Conservation (phyloP, 441 rosid genomes). For the Croton setiger region DNA sequence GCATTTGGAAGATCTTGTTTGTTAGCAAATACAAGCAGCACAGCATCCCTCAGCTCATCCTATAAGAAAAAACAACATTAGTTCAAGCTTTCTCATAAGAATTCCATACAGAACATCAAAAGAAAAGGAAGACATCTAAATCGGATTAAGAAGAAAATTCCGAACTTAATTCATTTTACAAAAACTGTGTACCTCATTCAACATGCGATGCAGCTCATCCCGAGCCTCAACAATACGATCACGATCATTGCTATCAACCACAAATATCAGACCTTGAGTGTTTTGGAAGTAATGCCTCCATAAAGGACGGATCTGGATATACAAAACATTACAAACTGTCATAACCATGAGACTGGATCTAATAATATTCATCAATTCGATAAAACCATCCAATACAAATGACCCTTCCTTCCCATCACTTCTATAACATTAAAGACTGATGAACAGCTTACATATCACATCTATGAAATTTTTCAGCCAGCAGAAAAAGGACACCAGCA, state of each 20-base stretch:
- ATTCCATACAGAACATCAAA: neutral
- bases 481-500: neutral
- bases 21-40: conserved; percentile 56
- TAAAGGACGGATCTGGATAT: conserved; percentile 56
- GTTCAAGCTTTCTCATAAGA: neutral
- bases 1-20: conserved; percentile 70
- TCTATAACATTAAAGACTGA: neutral
- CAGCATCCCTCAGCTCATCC: conserved; percentile 64
- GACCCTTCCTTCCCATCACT: neutral
- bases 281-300: conserved; percentile 73
- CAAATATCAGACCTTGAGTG: conserved; percentile 63
- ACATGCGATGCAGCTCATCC: conserved; percentile 67
- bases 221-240: conserved; percentile 64
- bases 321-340: neutral
- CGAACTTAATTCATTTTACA: neutral
- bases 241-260: conserved; percentile 67
- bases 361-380: neutral
- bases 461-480: neutral
- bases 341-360: neutral
- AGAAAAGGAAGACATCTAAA: neutral
- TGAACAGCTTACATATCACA: neutral
- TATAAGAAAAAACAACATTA: conserved; percentile 1
- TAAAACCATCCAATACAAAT: neutral
- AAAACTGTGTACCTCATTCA: conserved; percentile 43
- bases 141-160: neutral